Evolutionary conservation across 805 yeast genomes (phyloP), one percentile per base, ranked within the genome.

Genomic region (Yarrowia yakushimensis): DNA sequence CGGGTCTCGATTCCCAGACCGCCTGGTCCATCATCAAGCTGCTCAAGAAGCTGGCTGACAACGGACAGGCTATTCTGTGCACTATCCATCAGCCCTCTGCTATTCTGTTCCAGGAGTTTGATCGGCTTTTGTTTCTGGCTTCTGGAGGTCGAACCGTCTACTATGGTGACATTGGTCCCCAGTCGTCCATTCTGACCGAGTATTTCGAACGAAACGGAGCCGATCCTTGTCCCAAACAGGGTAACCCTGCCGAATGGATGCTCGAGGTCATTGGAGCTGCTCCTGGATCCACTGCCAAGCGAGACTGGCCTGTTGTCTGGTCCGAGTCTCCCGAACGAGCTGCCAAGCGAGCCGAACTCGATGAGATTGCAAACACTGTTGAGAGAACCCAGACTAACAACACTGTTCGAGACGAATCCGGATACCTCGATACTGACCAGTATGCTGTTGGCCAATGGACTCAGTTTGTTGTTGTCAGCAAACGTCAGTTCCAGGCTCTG

Each of bases 161-260:
- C 73, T 87, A 86, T 72, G 93, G 92, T 65, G 88, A 85, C 55
- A 76, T 85, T 65, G 92, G 93, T 62, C 73, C 79, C 33, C 81
- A 84, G 67, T 84, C 83, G 68, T 70, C 72, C 45, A 78, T 82
- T 3, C 77, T 87, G 76, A 85, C 86, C 63, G 74, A 81, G 62
- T 87, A 87, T 70, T 86, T 87, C 69, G 90, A 87, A 72, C 71
- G 72, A 7, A 73, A 86, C 66, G 91, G 90, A 63, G 83, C 91
- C 25, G 60, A 54, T 5, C 76, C 77, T 63, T 87, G 92, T 75
- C 90, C 92, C 23, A 75, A 78, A 9, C 78, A 79, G 39, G 90
- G 89, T 4, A 88, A 88, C 67, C 94, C 93, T 31, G 93, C 92
- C 13, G 96, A 90, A 76, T 90, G 96, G 94, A 90, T 90, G 96